phyloP scores from a whole-genome alignment of 805 yeast species.

The Candida gorgasii region DNA sequence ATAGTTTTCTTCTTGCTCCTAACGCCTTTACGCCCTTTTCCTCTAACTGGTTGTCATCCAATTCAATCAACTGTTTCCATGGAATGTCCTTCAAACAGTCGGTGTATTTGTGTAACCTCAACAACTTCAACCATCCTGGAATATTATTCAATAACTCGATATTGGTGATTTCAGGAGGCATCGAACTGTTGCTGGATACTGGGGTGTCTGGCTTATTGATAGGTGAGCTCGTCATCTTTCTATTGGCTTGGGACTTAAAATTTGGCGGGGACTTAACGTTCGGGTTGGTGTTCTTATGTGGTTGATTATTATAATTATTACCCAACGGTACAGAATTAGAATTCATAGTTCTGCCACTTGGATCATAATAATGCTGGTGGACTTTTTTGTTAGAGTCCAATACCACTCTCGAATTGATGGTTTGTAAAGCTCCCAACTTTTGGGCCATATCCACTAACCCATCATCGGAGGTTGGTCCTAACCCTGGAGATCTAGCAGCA shows the following conservation, averaged over 20 bases:
- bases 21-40: constrained; percentile 85
- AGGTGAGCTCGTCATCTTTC: constrained; percentile 15
- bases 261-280: constrained; percentile 18
- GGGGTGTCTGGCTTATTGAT: constrained; percentile 1
- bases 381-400: constrained; percentile 42
- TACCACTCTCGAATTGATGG: constrained; percentile 58
- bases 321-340: constrained; percentile 38
- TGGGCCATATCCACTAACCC: constrained; percentile 25
- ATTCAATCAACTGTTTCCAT: constrained; percentile 78
- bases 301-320: too few relatives aligned
- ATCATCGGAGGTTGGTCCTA: constrained; percentile 22
- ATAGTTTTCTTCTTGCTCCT: constrained; percentile 92
- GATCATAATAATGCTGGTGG: constrained; percentile 23
- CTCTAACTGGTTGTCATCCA: constrained; percentile 69
- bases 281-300: constrained; percentile 17
- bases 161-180: constrained; percentile 45
- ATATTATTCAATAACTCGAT: constrained; percentile 65
- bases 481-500: constrained; percentile 24
- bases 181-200: constrained; percentile 25
- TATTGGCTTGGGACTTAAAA: constrained; percentile 8
- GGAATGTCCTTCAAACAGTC: constrained; percentile 70
- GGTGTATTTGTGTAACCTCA: constrained; percentile 92
- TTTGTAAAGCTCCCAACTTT: constrained; percentile 66
- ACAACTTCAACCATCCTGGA: constrained; percentile 88
- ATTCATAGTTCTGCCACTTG: constrained; percentile 36